Evolutionary conservation across 2,329 filamentous ascomycete species (phyloP), one percentile per base, ranked within the genome.

Genomic region (Venturia asperata): DNA sequence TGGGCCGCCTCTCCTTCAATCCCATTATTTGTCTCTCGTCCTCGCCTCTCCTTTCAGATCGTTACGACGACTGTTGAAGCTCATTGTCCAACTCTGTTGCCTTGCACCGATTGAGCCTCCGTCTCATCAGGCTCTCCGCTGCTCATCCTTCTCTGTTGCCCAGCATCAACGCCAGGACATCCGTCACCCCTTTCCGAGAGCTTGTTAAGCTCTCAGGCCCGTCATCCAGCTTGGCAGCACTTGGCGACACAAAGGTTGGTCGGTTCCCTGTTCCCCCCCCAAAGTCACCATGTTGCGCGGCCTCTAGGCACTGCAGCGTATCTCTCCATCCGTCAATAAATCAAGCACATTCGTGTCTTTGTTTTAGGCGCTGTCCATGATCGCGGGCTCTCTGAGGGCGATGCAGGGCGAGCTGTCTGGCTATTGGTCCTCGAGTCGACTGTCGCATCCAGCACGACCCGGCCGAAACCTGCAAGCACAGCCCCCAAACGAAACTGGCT

Each of bases 201-300:
- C 52, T 58, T 58, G 52, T 37, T 27, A n/a, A 19, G 17, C 39
- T 17, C 37, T 37, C 27, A 37, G 52, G 19, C 30, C 52, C 52
- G 52, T 58, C 52, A 58, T 37, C 13, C 52, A 37, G 7, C 52
- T 58, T 58, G 52, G 52, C 52, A 58, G 52, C 52, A 58, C 52
- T 58, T 58, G 52, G 52, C 52, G 52, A 58, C 52, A 9, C 27
- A 58, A 37, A 37, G 27, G 52, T 58, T 5, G 52, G 52, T 41
- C 2, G 2, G 39, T 37, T 58, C 52, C n/a, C 30, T 37, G 13
- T 37, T n/a, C 37, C 45, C 9, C 17, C 34, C 52, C 11, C 30
- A n/a, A 56, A 19, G 27, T 56, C 52, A 37, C 52, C 3, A 56
- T 7, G n/a, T 47, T 47, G 45, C 45, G 45, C 45, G 15, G 45